Conservation (phyloP, 768 basidiomycete species). For the Trametes cinnabarina region DNA sequence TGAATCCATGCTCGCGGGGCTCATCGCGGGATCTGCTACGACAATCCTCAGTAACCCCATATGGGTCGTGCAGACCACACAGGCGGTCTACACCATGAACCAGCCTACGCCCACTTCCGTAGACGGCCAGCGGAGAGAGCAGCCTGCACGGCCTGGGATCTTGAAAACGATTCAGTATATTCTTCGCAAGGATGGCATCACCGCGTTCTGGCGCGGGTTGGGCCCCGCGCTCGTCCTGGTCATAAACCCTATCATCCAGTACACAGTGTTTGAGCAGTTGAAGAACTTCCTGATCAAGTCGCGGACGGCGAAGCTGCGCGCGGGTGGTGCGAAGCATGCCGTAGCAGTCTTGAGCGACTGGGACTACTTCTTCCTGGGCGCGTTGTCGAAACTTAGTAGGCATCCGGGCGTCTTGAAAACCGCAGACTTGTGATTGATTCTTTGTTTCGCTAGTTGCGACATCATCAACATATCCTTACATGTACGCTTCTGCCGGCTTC, state of each 20-base stretch:
- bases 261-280: slow-evolving; percentile 93
- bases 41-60: slow-evolving; percentile 90
- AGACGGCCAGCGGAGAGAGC: slow-evolving; percentile 26
- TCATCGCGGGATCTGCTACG: slow-evolving; percentile 89
- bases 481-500: too few species aligned
- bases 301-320: slow-evolving; percentile 53
- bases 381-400: slow-evolving; percentile 83
- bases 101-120: slow-evolving; percentile 1
- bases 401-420: not conserved
- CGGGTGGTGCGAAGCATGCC: slow-evolving; percentile 41
- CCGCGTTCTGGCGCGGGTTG: slow-evolving; percentile 91
- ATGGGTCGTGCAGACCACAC: slow-evolving; percentile 94
- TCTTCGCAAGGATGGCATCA: slow-evolving; percentile 66
- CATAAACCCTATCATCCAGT: slow-evolving; percentile 91
- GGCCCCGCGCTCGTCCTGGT: slow-evolving; percentile 93
- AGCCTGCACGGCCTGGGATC: slow-evolving; percentile 31
- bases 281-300: slow-evolving; percentile 77
- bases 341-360: slow-evolving; percentile 65
- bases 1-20: slow-evolving; percentile 87
- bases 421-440: not conserved
- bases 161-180: slow-evolving; percentile 68
- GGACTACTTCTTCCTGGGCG: slow-evolving; percentile 95
- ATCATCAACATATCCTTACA: slow-evolving; percentile 69
- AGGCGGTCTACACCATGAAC: slow-evolving; percentile 65
- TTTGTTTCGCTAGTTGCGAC: slow-evolving; percentile 37